phyloP scores from a whole-genome alignment of 1,139 yeast genomes.

The Chernovozyma aurita region DNA sequence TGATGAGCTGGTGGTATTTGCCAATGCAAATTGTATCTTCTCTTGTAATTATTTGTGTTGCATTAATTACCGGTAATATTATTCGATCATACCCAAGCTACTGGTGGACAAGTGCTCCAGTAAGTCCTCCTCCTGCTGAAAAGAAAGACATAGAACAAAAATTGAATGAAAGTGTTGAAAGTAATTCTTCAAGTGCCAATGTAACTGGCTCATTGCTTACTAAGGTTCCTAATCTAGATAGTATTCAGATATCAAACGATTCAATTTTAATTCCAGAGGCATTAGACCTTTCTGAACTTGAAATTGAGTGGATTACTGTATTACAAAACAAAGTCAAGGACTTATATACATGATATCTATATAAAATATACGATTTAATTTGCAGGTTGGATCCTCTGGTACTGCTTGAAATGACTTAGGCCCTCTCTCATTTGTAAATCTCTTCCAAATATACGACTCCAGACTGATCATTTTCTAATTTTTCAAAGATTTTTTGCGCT shows the following conservation, averaged over 20 bases:
- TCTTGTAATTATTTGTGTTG: constrained; percentile 47
- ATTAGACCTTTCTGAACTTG: constrained; percentile 22
- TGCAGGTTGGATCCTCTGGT: too few species aligned
- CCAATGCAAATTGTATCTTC: constrained; percentile 54
- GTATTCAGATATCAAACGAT: constrained; percentile 18
- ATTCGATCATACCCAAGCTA: constrained; percentile 51
- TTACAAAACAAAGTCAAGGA: constrained; percentile 15
- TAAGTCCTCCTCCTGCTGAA: constrained; percentile 3
- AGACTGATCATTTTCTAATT: constrained; percentile 40
- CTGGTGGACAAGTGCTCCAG: constrained; percentile 55
- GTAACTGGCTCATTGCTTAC: constrained; percentile 4
- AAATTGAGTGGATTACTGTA: constrained; percentile 22
- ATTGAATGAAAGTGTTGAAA: constrained; percentile 4
- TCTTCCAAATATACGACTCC: constrained; percentile 63
- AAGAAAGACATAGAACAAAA: constrained; percentile 4
- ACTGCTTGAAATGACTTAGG: too few species aligned
- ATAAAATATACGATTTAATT: not conserved
- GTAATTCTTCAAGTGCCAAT: constrained; percentile 9
- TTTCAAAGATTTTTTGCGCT: constrained; percentile 54
- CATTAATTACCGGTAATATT: constrained; percentile 54
- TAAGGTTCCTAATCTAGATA: constrained; percentile 6
- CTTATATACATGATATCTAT: not conserved
- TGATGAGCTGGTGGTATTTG: constrained; percentile 66
- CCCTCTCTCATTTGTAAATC: constrained; percentile 16
- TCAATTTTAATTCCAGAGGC: constrained; percentile 21